Evolutionary conservation across 2,329 filamentous ascomycete genomes (phyloP).

Genomic region (Colletotrichum neosansevieriae): DNA sequence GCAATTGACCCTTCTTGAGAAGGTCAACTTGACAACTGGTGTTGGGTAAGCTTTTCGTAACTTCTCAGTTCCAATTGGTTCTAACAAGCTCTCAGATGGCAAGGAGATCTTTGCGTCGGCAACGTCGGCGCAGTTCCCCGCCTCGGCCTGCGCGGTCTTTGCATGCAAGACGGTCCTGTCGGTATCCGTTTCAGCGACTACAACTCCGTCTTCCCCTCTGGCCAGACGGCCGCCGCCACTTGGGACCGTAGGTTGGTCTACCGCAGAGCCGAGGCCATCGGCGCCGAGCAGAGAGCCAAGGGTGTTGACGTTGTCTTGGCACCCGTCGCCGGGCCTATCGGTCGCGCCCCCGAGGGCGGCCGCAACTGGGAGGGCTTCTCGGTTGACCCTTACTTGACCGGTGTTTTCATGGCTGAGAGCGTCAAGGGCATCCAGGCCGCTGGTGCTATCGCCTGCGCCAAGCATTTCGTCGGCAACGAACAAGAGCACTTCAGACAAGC

Average conservation of each 20-base stretch:
- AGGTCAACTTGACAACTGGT: conserved; percentile 95
- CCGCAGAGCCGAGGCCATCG: conserved; percentile 61
- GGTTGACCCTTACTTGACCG: conserved; percentile 81
- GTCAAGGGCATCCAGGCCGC: conserved; percentile 84
- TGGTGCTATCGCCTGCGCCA: conserved; percentile 85
- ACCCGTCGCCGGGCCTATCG: conserved; percentile 61
- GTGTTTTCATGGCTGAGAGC: conserved; percentile 77
- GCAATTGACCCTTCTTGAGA: conserved; percentile 85
- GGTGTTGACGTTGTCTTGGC: conserved; percentile 79
- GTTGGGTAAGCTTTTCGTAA: conserved; percentile 71
- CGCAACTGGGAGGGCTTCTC: conserved; percentile 77
- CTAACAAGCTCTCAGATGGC: conserved; percentile 63
- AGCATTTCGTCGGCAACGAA: conserved; percentile 81
- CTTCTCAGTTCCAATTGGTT: conserved; percentile 14
- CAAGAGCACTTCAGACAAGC: conserved; percentile 82
- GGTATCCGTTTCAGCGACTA: conserved; percentile 84
- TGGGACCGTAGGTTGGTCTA: conserved; percentile 80
- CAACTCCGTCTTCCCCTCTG: conserved; percentile 83
- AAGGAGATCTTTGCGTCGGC: conserved; percentile 80
- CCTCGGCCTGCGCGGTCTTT: conserved; percentile 78
- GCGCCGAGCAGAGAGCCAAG: conserved; percentile 77
- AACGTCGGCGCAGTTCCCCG: conserved; percentile 78
- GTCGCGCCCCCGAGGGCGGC: conserved; percentile 59
- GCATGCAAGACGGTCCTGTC: conserved; percentile 87
- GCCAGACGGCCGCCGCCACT: conserved; percentile 84